Evolutionary conservation across 257 asterid genomes (phyloP).

Genomic region (Fraxinus americana): DNA sequence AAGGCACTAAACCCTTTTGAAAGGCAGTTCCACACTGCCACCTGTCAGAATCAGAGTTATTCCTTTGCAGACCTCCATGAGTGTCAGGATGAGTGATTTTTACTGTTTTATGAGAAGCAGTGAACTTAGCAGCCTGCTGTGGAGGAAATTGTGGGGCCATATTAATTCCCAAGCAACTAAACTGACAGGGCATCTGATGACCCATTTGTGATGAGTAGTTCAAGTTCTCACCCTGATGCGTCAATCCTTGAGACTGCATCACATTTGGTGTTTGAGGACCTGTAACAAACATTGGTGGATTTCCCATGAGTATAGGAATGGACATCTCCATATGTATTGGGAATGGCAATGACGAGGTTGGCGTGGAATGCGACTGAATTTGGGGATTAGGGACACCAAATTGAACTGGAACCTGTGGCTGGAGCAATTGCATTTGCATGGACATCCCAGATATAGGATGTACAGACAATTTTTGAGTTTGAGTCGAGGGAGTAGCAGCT

Average conservation of each 20-base stretch:
- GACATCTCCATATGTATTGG: slow-evolving; percentile 40
- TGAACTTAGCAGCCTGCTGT: slow-evolving; percentile 59
- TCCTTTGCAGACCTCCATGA: slow-evolving; percentile 72
- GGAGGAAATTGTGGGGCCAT: slow-evolving; percentile 67
- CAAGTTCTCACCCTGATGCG: slow-evolving; percentile 73
- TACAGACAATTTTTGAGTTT: slow-evolving; percentile 57
- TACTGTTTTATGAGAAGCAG: slow-evolving; percentile 61
- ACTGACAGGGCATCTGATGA: slow-evolving; percentile 69
- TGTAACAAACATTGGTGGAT: slow-evolving; percentile 67
- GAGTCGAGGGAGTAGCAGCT: slow-evolving; percentile 49
- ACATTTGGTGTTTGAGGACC: slow-evolving; percentile 70
- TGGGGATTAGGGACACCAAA: slow-evolving; percentile 81
- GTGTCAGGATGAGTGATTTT: slow-evolving; percentile 94
- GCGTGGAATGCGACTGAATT: slow-evolving; percentile 67
- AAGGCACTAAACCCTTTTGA: slow-evolving; percentile 73
- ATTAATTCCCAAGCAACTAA: slow-evolving; percentile 70
- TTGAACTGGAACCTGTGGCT: slow-evolving; percentile 60
- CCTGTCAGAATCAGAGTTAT: slow-evolving; percentile 76
- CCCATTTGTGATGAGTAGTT: slow-evolving; percentile 66
- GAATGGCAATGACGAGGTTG: slow-evolving; percentile 61
- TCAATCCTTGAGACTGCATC: slow-evolving; percentile 77
- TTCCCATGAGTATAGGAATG: slow-evolving; percentile 62
- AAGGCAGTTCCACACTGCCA: slow-evolving; percentile 81
- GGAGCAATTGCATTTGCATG: slow-evolving; percentile 67
- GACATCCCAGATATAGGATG: slow-evolving; percentile 58